Evolutionary conservation across 495 filamentous ascomycete genomes (phyloP), one percentile per base, ranked within the genome.

Genomic region (Penicillium goetzii): DNA sequence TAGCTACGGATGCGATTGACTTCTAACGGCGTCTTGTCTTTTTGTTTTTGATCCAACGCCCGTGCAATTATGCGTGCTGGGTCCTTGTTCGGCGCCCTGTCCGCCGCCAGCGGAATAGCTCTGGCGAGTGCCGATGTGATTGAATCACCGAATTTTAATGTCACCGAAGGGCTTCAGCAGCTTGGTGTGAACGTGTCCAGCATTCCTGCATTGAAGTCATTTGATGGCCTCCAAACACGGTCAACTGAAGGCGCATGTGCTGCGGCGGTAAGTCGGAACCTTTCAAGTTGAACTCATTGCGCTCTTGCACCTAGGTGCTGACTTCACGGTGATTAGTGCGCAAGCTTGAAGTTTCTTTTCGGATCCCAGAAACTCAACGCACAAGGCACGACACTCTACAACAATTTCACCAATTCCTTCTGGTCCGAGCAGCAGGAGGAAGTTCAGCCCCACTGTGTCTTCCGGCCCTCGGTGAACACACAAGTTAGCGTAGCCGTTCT

Each of bases 371-470:
- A 49, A 64, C 17, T 64, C 51, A 25, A 53, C 28, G 23, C 55
- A 0, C 61, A 64, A 34, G 41, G 62, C 15, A 56, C 59, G n/a
- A 21, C 54, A 12, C 60, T 58, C 3, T 72, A 69, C 59, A 56
- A 51, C 28, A 66, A 63, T 33, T 66, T 68, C 61, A 75, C 70
- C 10, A 43, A 34, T 12, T 65, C 72, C 0, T 76, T 73, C 72
- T 88, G 85, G 85, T 86, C 84, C 12, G 57, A 66, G 12, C 72
- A 84, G 70, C 75, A 82, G 66, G 72, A 73, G 56, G 62, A 73
- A 49, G 73, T 71, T 11, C 58, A 63, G 52, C 74, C 74, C 6
- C 28, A 50, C 15, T 75, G 72, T 40, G 64, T 73, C 30, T 71
- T 76, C 60, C 60, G 61, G 43, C 71, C 73, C 5, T 34, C 53